Percentiles rank a stretch among this genome's conserved stretches.
phyloP scores from a whole-genome alignment of 2,329 filamentous ascomycete species.

The Fusarium coicis region DNA sequence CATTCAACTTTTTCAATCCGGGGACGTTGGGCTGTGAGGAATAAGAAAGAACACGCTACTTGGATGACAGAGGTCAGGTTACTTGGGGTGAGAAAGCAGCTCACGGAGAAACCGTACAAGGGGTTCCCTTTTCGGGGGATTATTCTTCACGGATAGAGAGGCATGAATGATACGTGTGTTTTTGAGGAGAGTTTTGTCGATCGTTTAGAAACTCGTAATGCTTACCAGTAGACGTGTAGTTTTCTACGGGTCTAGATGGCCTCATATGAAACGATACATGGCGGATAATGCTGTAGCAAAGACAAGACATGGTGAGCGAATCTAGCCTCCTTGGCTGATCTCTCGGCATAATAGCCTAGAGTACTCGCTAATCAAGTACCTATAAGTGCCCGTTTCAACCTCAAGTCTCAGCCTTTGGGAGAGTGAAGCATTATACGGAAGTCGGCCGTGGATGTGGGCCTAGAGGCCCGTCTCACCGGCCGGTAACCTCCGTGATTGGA shows the following conservation, averaged over 20 bases:
- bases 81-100: conserved; percentile 37
- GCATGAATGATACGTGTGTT: background rate
- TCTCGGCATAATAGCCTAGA: background rate
- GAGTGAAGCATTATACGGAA: conserved; percentile 16
- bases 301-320: background rate
- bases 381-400: background rate
- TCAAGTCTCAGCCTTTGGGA: background rate
- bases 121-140: background rate
- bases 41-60: conserved; percentile 38
- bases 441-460: conserved; percentile 29
- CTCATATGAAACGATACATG: conserved; percentile 4
- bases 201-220: background rate
- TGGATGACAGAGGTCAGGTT: conserved; percentile 30
- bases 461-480: conserved; percentile 21
- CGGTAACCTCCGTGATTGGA: conserved; percentile 43
- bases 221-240: background rate
- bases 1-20: conserved; percentile 5
- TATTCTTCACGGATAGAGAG: background rate
- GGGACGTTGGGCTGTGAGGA: conserved; percentile 10
- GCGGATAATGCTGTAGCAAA: background rate
- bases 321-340: background rate
- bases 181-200: conserved; percentile 1
- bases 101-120: conserved; percentile 34
- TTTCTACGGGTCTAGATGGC: conserved; percentile 13
- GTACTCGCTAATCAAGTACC: conserved; percentile 3